These are phyloP conservation scores for Pyrenophora teres DNA, from an alignment of 2,329 filamentous ascomycete genomes.

Conservation along the genomic window DNA sequence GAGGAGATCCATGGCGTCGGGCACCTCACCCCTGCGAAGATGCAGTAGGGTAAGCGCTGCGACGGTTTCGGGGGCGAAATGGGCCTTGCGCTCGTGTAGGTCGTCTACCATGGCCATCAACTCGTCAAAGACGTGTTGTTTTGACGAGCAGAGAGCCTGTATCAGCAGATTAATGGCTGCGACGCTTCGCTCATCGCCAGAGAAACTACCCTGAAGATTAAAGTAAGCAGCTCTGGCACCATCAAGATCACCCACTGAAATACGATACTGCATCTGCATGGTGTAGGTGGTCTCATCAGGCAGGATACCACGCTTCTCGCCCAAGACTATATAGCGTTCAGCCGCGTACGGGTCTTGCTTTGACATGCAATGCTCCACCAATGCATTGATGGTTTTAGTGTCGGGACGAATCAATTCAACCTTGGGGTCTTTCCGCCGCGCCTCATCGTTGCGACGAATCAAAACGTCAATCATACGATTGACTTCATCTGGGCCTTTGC, in stretches of 20 bases:
- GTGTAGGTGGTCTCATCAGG: slow-evolving; percentile 73
- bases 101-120: slow-evolving; percentile 75
- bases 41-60: slow-evolving; percentile 74
- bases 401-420: slow-evolving; percentile 58
- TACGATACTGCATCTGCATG: slow-evolving; percentile 74
- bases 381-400: slow-evolving; percentile 73
- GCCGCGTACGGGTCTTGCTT: slow-evolving; percentile 72
- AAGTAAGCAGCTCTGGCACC: slow-evolving; percentile 71
- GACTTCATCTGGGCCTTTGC: slow-evolving; percentile 73
- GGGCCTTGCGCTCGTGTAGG: slow-evolving; percentile 70
- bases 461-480: slow-evolving; percentile 73
- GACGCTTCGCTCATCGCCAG: slow-evolving; percentile 63
- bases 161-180: slow-evolving; percentile 73
- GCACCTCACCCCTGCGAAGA: slow-evolving; percentile 74
- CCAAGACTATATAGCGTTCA: slow-evolving; percentile 72
- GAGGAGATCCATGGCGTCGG: slow-evolving; percentile 80
- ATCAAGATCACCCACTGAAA: slow-evolving; percentile 73
- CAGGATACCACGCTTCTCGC: slow-evolving; percentile 65
- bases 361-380: slow-evolving; percentile 75
- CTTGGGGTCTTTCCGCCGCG: slow-evolving; percentile 43
- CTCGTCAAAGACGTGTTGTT: slow-evolving; percentile 67
- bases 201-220: slow-evolving; percentile 62
- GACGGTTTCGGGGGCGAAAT: slow-evolving; percentile 75
- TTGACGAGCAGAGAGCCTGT: slow-evolving; percentile 65
- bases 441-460: slow-evolving; percentile 55